Base-by-base conservation (phyloP, 2,329 filamentous ascomycete species). In the Juglanconis oblonga region DNA sequence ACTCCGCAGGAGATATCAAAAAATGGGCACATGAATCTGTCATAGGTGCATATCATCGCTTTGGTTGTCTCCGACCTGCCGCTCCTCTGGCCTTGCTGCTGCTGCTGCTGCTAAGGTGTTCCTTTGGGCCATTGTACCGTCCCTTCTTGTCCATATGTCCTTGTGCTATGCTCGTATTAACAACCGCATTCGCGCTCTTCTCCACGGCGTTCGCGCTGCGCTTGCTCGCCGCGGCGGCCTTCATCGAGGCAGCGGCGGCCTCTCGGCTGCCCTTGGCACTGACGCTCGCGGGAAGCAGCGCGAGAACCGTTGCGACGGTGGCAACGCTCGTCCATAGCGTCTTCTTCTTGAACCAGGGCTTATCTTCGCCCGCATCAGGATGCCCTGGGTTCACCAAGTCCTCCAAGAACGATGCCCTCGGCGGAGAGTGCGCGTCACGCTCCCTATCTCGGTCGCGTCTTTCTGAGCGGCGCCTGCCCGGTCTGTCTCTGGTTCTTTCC, bases 291-390 rank as follows among this genome's bases (percentile, higher is more conserved):
- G 56, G 56, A 4, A 58, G 14, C 3, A 58, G 50, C 40, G 56
- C 56, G 31, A 54, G 44, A 14, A 58, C 56, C 2, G 56, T 58
- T 17, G 56, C 56, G 48, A 58, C 47, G 4, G 50, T 58, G 14
- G 56, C 56, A 10, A 58, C 56, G 50, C 56, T 54, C 33, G 56
- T 33, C 56, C 56, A 58, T 2, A 58, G 33, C 3, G 56, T 58
- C 56, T 58, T 58, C 14, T 58, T 58, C 42, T 58, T 58, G 42
- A 58, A 58, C 56, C 56, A 58, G 8, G 56, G 50, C 56, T 58
- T 58, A 10, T 53, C 56, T 5, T 50, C 48, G 13, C 33, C 50
- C 5, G 13, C 47, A 48, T 57, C 55, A 2, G 52, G 49, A 8
- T 54, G 49, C 4, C 50, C 42, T 7, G 35, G 33, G 33, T 24